Evolutionary conservation across 1,139 yeast species (phyloP).

Genomic region (Sporopachydermia cereana): DNA sequence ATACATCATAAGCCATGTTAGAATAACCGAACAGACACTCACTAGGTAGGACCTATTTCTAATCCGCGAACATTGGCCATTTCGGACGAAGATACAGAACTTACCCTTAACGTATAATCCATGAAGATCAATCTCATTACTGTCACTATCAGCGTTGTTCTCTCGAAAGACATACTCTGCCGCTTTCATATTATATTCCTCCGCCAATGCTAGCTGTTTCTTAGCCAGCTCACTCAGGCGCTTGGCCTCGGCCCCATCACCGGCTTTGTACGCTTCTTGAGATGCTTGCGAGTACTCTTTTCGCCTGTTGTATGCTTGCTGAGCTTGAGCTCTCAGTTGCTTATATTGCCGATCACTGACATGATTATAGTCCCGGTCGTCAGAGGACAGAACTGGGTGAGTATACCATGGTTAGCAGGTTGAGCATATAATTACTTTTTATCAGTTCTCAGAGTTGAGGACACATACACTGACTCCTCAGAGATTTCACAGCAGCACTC

Average conservation of each 20-base stretch:
- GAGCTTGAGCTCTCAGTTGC: constrained; percentile 56
- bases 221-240: constrained; percentile 62
- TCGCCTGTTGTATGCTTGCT: constrained; percentile 47
- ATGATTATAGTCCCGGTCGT: constrained; percentile 65
- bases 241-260: constrained; percentile 65
- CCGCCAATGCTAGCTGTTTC: constrained; percentile 47
- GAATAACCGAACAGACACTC: not conserved
- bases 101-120: constrained; percentile 63
- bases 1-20: not conserved
- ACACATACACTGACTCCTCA: too few species aligned
- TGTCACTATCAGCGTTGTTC: constrained; percentile 74
- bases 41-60: too few species aligned
- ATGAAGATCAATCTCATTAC: constrained; percentile 85
- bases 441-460: too few species aligned
- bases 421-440: too few species aligned
- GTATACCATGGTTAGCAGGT: too few species aligned
- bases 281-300: constrained; percentile 52
- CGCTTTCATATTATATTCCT: constrained; percentile 61
- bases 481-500: too few species aligned
- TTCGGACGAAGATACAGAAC: not conserved
- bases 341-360: constrained; percentile 58
- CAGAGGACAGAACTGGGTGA: too few species aligned
- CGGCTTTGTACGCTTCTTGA: constrained; percentile 62
- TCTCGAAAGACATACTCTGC: constrained; percentile 85
- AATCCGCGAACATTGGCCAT: too few species aligned